These are phyloP conservation scores for Excoecaria cochinchinensis DNA, from an alignment of 345 rosid species.

Conservation along the genomic window DNA sequence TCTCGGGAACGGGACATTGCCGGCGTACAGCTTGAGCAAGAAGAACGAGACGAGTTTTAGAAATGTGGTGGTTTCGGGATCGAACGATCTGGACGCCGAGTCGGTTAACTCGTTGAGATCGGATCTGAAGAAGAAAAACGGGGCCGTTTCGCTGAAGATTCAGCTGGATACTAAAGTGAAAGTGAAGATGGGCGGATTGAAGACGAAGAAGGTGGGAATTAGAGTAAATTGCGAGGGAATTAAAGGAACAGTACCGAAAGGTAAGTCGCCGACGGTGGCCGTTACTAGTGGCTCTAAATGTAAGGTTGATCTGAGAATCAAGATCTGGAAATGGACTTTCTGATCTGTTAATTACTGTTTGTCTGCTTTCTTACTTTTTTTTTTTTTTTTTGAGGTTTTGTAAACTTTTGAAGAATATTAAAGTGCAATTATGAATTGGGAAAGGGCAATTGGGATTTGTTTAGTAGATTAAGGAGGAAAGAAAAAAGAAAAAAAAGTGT, in stretches of 20 bases:
- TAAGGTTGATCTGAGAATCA: constrained; percentile 77
- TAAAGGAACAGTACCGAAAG: constrained; percentile 62
- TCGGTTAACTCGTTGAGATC: constrained; percentile 54
- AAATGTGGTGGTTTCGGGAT: constrained; percentile 48
- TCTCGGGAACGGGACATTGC: constrained; percentile 73
- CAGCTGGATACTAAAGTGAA: constrained; percentile 65
- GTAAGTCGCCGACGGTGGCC: constrained; percentile 67
- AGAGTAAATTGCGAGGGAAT: constrained; percentile 69
- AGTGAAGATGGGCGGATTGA: constrained; percentile 52
- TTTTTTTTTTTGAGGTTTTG: constrained; percentile 15
- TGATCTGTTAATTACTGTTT: constrained; percentile 16
- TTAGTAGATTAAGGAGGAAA: not conserved
- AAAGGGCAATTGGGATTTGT: constrained; percentile 8
- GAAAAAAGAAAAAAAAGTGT: not conserved
- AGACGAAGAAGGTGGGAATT: constrained; percentile 76
- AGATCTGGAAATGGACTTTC: constrained; percentile 90
- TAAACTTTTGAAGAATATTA: constrained; percentile 24
- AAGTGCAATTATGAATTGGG: constrained; percentile 17
- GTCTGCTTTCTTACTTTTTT: not conserved
- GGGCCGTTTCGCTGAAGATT: constrained; percentile 46
- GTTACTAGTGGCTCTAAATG: constrained; percentile 50
- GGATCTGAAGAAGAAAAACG: constrained; percentile 64
- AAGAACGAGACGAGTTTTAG: constrained; percentile 62
- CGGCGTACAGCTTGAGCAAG: constrained; percentile 49
- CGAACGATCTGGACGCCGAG: constrained; percentile 68